These are phyloP conservation scores for Suillus spraguei DNA, from an alignment of 768 basidiomycete species.

Conservation along the genomic window DNA sequence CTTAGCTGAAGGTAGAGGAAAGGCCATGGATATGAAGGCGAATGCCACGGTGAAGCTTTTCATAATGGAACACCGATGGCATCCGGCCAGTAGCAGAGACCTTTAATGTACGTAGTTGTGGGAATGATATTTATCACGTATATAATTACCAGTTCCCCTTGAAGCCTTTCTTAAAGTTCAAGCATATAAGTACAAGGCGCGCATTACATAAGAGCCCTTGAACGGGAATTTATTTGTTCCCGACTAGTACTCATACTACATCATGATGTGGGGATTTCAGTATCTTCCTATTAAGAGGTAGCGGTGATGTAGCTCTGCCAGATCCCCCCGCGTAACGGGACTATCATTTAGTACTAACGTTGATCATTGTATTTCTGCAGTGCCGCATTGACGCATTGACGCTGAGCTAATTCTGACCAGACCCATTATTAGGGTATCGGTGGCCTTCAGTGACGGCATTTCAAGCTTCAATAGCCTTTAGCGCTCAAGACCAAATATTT, in stretches of 20 bases:
- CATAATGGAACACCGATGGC: background rate
- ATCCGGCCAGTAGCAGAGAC: background rate
- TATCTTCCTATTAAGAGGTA: too few species aligned
- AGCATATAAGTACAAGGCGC: background rate
- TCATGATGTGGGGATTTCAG: too few species aligned
- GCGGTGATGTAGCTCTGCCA: background rate
- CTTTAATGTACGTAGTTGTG: background rate
- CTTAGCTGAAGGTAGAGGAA: constrained; percentile 1
- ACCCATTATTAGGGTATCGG: background rate
- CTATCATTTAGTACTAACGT: background rate
- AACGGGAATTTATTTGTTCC: background rate
- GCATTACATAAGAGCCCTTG: background rate
- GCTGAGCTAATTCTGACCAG: background rate
- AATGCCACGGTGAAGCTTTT: background rate
- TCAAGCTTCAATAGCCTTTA: background rate
- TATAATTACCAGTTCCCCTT: background rate
- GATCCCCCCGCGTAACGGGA: background rate
- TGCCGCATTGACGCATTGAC: background rate
- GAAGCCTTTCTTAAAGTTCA: background rate
- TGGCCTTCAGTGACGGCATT: background rate
- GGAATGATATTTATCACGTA: background rate
- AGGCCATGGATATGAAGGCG: constrained; percentile 3
- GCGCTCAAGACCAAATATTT: background rate
- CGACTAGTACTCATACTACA: too few species aligned
- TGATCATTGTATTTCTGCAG: background rate